Percentiles rank a stretch among this genome's conserved stretches.
Conservation (phyloP, 2,329 filamentous ascomycete species). For the Penicillium carneum region DNA sequence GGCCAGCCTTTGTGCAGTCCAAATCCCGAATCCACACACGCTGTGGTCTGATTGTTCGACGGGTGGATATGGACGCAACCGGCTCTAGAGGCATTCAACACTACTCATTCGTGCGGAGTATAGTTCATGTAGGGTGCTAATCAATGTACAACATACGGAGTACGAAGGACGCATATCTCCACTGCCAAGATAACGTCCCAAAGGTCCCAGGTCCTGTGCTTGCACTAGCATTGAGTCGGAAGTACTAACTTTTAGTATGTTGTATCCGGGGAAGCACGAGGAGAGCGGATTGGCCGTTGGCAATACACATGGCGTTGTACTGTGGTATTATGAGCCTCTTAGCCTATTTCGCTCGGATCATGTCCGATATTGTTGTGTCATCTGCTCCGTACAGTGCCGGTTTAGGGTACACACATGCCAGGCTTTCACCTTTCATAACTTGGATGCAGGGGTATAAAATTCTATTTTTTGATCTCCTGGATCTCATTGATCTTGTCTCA, state of each 20-base stretch:
- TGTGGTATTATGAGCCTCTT: not conserved
- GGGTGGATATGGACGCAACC: not conserved
- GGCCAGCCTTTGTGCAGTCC: not conserved
- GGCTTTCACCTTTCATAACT: not conserved
- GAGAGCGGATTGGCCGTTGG: conserved; percentile 1
- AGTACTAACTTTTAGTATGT: conserved; percentile 4
- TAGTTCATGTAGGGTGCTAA: conserved; percentile 2
- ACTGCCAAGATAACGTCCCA: conserved; percentile 10
- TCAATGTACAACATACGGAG: not conserved
- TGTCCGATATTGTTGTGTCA: not conserved
- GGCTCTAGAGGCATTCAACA: not conserved
- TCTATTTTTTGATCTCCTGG: conserved; percentile 12
- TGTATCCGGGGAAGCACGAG: conserved; percentile 10
- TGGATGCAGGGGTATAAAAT: conserved; percentile 23
- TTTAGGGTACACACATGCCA: not conserved
- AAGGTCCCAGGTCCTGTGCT: not conserved
- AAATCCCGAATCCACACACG: conserved; percentile 13
- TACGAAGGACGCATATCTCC: not conserved
- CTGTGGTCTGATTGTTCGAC: conserved; percentile 12
- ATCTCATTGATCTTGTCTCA: conserved; percentile 19
- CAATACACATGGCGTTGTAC: not conserved
- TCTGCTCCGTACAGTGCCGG: no score
- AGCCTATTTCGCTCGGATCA: not conserved
- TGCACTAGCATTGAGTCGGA: not conserved
- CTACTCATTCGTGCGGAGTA: conserved; percentile 14